Evolutionary conservation across 192 early-diverging fungal genomes (phyloP), one percentile per base, ranked within the genome.

Genomic region (Podila epigama): DNA sequence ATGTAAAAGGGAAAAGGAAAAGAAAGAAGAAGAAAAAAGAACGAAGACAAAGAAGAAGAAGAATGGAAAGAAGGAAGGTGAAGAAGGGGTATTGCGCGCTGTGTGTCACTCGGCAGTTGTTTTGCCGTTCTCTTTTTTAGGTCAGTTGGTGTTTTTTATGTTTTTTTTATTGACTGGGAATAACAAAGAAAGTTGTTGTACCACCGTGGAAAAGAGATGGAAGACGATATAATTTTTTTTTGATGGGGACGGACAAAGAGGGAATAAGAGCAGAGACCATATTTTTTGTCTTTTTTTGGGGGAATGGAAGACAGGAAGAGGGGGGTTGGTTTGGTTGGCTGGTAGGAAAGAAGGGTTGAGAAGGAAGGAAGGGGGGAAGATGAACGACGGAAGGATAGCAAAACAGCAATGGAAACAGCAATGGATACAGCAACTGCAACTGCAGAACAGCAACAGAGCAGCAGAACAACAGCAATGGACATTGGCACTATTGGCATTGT

Each of bases 21-120:
- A 66, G 54, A 42, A 52, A 63, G 41, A 50, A 64, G 63, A 52
- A 28, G 53, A 48, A 60, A 64, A 52, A 66, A 12, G n/a, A 29
- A 37, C 42, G 13, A 62, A 35, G 41, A 29, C 35, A 13, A 40
- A 15, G 4, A 42, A 42, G 39, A 27, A 40, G 20, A 68, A 68
- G 13, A 0, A 52, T n/a, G 22, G 39, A 65, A 31, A 51, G 32
- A 42, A 20, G 34, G 37, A 41, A 53, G 18, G 63, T 27, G 63
- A 11, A 65, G 55, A 15, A 53, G 60, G 22, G 60, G 15, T 5
- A 5, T 15, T 6, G 44, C n/a, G 44, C n/a, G 44, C 15, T 7
- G 11, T 48, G 44, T 48, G 5, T 16, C 42, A 10, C 18, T 41
- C n/a, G n/a, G n/a, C n/a, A n/a, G n/a, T n/a, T n/a, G n/a, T n/a